Conservation (phyloP, 208 protist species). For the Wallacemonas collosoma region DNA sequence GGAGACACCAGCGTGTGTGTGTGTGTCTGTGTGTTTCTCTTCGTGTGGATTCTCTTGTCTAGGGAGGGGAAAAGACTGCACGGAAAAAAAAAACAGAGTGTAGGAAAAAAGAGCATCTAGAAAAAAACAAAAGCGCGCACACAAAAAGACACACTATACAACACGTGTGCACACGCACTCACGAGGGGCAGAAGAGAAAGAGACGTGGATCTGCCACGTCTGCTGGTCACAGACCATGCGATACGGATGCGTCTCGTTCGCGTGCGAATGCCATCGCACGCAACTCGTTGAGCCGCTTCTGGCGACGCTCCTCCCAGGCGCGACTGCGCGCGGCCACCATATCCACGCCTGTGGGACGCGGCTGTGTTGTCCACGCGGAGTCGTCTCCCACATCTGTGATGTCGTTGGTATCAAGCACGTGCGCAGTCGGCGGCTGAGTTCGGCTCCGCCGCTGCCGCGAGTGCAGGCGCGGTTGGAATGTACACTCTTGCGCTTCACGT, state of each 20-base stretch:
- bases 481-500: constrained; percentile 52
- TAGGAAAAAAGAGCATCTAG: constrained; percentile 7
- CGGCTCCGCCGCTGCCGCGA: constrained; percentile 23
- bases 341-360: constrained; percentile 36
- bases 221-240: too few relatives aligned
- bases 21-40: too few relatives aligned
- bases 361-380: constrained; percentile 13
- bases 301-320: constrained; percentile 19
- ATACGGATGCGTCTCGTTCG: neutral
- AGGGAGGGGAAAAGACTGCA: constrained; percentile 7
- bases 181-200: too few relatives aligned
- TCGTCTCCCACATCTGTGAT: too few relatives aligned
- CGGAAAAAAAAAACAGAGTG: neutral
- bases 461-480: constrained; percentile 38
- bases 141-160: constrained; percentile 5
- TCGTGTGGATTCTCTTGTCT: neutral
- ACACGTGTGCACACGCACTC: neutral
- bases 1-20: too few relatives aligned
- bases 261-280: constrained; percentile 5
- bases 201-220: too few relatives aligned
- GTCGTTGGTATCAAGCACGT: too few relatives aligned
- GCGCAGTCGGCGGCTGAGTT: constrained; percentile 27
- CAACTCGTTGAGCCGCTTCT: neutral
- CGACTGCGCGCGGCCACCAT: constrained; percentile 24
- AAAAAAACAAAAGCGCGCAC: constrained; percentile 8